Percentiles rank a stretch among this genome's conserved stretches.
phyloP scores from a whole-genome alignment of 108 stramenopile species.

The Nannochloropsis salina region DNA sequence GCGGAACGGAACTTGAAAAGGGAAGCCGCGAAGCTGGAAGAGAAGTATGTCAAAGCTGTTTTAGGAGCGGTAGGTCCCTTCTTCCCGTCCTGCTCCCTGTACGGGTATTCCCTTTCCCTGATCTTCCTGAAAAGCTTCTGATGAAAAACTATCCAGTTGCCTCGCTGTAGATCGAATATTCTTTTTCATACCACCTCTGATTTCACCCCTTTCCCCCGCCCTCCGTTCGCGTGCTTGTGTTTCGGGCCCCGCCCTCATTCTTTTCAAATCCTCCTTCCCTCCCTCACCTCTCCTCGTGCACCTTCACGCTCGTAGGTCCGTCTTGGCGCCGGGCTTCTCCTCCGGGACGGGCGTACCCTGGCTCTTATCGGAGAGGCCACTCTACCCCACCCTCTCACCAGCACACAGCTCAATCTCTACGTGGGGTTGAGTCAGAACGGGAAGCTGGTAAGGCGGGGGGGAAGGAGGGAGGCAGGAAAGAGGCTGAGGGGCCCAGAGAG shows the following conservation, averaged over 20 bases:
- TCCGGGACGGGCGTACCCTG: neutral
- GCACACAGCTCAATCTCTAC: neutral
- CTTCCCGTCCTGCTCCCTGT: neutral
- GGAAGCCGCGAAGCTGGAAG: neutral
- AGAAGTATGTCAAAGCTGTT: neutral
- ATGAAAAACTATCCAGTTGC: too few relatives aligned
- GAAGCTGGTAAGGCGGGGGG: slow-evolving; percentile 10
- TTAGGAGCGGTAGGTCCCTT: neutral
- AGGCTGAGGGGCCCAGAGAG: neutral
- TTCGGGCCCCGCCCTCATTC: neutral
- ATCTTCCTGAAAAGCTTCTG: neutral
- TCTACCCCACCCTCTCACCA: neutral
- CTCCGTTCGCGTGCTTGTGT: neutral
- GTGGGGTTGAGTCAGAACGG: neutral
- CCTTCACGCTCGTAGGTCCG: neutral
- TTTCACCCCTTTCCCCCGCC: too few relatives aligned
- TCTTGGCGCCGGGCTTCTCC: neutral
- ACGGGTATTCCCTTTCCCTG: neutral
- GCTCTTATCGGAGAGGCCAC: neutral
- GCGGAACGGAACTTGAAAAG: neutral
- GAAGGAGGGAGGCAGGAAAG: neutral
- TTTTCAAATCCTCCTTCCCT: neutral
- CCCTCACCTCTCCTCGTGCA: neutral
- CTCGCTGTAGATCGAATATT: too few relatives aligned
- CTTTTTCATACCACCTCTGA: too few relatives aligned